phyloP scores from a whole-genome alignment of 306 rosid species.

The Elaeagnus macrophylla region DNA sequence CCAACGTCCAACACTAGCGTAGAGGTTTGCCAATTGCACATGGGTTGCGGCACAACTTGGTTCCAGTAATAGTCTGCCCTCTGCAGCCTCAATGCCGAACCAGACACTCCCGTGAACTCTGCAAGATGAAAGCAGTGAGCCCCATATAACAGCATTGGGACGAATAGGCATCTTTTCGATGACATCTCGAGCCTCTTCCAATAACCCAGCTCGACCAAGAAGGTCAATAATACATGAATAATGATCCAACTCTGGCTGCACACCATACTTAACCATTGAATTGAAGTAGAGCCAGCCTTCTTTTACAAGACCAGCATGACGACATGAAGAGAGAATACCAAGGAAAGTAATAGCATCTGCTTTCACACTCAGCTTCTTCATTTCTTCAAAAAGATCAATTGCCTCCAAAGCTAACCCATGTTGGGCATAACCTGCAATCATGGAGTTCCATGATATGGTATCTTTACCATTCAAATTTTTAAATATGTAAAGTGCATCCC shows the following conservation, averaged over 20 bases:
- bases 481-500: conserved; percentile 50
- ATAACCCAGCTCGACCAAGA: conserved; percentile 76
- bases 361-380: conserved; percentile 37
- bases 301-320: conserved; percentile 63
- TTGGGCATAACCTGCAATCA: conserved; percentile 74
- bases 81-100: conserved; percentile 71
- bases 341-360: conserved; percentile 69
- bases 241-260: conserved; percentile 66
- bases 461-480: conserved; percentile 37
- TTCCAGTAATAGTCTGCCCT: conserved; percentile 52
- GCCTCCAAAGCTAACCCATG: conserved; percentile 62
- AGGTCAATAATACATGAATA: conserved; percentile 70
- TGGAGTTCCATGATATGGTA: conserved; percentile 72
- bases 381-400: conserved; percentile 49
- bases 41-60: conserved; percentile 62
- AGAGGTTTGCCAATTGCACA: conserved; percentile 58
- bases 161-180: conserved; percentile 52
- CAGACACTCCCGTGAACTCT: conserved; percentile 58
- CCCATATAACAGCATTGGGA: conserved; percentile 82
- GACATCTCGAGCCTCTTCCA: conserved; percentile 54
- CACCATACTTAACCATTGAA: conserved; percentile 49
- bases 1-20: conserved; percentile 64
- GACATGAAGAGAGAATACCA: conserved; percentile 64
- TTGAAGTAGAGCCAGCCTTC: conserved; percentile 58
- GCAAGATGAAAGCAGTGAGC: conserved; percentile 68